These are phyloP conservation scores for Calonectria hawksworthii DNA, from an alignment of 2,329 filamentous ascomycete genomes.

Conservation along the genomic window DNA sequence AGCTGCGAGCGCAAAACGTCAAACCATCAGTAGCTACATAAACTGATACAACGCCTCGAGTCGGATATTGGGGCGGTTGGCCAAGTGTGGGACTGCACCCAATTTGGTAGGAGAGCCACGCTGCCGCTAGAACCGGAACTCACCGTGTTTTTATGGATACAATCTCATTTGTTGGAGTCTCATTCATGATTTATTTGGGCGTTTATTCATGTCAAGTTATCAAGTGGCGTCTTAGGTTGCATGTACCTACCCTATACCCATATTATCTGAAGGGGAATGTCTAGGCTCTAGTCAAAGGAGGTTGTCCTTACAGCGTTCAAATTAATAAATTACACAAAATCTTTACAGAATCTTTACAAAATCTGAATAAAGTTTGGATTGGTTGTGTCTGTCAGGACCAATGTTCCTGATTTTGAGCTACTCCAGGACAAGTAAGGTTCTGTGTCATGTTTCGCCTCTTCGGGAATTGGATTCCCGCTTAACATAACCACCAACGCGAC, in stretches of 20 bases:
- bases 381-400: background rate
- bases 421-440: background rate
- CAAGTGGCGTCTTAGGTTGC: background rate
- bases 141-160: background rate
- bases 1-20: background rate
- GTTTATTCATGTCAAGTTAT: background rate
- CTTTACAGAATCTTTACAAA: background rate
- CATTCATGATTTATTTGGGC: background rate
- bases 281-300: background rate
- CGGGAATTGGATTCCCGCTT: background rate
- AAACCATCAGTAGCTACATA: background rate
- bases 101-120: background rate
- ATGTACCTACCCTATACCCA: background rate
- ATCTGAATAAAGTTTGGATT: background rate
- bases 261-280: background rate
- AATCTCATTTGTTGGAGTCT: background rate
- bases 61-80: background rate
- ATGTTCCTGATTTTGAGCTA: background rate
- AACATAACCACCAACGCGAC: background rate
- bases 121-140: background rate
- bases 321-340: background rate
- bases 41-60: background rate
- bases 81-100: background rate
- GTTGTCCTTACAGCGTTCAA: background rate
- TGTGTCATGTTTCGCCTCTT: background rate